Percentiles rank a stretch among this genome's conserved stretches.
These are phyloP conservation scores for Vitis rupestris DNA, from an alignment of 164 flowering plant species.

Conservation along the genomic window DNA sequence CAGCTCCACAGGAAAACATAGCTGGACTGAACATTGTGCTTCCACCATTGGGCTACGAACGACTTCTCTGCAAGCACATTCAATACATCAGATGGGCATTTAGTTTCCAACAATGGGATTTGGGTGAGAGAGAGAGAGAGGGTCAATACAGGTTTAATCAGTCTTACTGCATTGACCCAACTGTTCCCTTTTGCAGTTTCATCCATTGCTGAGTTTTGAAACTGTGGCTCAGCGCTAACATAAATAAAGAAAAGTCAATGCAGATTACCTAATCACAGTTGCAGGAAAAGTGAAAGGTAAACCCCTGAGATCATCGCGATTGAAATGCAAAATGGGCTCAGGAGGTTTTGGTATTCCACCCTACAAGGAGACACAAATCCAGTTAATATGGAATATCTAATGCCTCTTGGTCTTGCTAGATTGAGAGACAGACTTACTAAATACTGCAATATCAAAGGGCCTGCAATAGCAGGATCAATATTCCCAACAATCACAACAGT, in stretches of 20 bases:
- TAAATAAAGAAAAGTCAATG: neutral
- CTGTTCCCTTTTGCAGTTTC: no score
- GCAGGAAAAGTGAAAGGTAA: constrained; percentile 83
- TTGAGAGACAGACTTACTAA: constrained; percentile 46
- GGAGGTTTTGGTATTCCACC: constrained; percentile 91
- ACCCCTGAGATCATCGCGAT: constrained; percentile 87
- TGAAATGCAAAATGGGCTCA: constrained; percentile 55
- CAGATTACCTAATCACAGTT: constrained; percentile 51
- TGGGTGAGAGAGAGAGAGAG: neutral
- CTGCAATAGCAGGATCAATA: constrained; percentile 64
- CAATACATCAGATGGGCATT: constrained; percentile 10
- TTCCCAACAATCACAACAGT: constrained; percentile 92
- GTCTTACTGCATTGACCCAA: no score
- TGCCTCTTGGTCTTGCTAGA: neutral
- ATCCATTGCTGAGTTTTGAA: no score
- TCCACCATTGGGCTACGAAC: constrained; percentile 96
- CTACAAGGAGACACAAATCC: constrained; percentile 36
- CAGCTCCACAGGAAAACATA: constrained; percentile 88
- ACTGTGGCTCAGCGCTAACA: no score
- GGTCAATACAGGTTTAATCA: neutral
- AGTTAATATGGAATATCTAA: constrained; percentile 12
- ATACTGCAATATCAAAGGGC: constrained; percentile 79
- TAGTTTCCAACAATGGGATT: no score
- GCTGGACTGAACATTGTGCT: constrained; percentile 92
- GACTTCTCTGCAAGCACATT: constrained; percentile 61